Conservation (phyloP, 148 eudicot species). For the Rhododendron henanense region DNA sequence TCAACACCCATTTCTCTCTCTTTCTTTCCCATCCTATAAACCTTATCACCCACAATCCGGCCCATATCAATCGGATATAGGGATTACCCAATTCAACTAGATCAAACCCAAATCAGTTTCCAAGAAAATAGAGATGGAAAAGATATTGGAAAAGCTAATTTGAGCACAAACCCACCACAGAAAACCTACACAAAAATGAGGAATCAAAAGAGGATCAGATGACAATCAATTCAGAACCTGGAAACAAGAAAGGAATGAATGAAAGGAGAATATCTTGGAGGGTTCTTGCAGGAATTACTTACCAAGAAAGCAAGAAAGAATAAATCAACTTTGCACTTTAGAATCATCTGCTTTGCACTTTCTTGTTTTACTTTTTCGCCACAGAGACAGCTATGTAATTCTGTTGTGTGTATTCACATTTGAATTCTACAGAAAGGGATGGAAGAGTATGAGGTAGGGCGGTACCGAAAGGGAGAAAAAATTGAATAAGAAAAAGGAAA, state of each 20-base stretch:
- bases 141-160: background rate
- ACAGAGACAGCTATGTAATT: slow-evolving; percentile 19
- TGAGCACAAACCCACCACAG: slow-evolving; percentile 12
- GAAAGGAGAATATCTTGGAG: slow-evolving; percentile 12
- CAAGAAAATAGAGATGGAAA: background rate
- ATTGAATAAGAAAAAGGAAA: background rate
- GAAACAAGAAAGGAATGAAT: background rate
- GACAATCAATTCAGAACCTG: slow-evolving; percentile 20
- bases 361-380: slow-evolving; percentile 15
- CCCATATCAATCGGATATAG: slow-evolving; percentile 5
- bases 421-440: slow-evolving; percentile 1
- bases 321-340: background rate
- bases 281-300: slow-evolving; percentile 11
- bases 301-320: background rate
- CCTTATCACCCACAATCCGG: slow-evolving; percentile 1
- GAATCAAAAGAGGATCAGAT: background rate
- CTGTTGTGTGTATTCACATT: background rate
- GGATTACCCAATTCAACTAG: background rate
- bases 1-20: slow-evolving; percentile 29
- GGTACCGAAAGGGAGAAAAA: background rate
- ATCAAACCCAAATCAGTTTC: slow-evolving; percentile 8
- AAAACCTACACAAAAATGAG: background rate
- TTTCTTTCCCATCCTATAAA: slow-evolving; percentile 2
- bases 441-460: background rate
- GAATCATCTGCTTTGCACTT: slow-evolving; percentile 2